Evolutionary conservation across 1,284 basidiomycete genomes (phyloP).

Genomic region (Cryptococcus maquisensis): DNA sequence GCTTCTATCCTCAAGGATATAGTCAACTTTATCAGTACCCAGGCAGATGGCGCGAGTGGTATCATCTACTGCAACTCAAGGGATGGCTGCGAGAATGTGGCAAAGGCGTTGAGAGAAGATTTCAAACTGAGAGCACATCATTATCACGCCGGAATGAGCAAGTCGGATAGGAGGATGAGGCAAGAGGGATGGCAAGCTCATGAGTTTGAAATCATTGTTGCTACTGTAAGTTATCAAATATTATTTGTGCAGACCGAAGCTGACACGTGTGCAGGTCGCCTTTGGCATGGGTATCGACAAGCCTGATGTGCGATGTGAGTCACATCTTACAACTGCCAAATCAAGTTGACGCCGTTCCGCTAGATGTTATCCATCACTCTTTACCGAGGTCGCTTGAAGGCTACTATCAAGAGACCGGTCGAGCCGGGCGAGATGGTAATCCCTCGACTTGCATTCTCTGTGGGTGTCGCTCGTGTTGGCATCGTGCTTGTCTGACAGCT

Average conservation of each 20-base stretch:
- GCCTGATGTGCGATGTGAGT: constrained; percentile 58
- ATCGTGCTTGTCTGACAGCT: constrained; percentile 13
- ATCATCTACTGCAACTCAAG: constrained; percentile 81
- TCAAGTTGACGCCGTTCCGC: constrained; percentile 10
- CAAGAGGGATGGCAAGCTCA: constrained; percentile 74
- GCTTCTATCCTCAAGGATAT: constrained; percentile 59
- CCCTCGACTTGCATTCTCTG: constrained; percentile 61
- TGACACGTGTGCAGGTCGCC: constrained; percentile 57
- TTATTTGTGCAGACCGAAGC: not conserved
- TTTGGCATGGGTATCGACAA: constrained; percentile 99
- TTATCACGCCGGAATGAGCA: constrained; percentile 78
- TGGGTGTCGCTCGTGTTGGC: constrained; percentile 33
- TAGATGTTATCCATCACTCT: constrained; percentile 73
- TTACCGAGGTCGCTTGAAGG: constrained; percentile 67
- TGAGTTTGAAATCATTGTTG: constrained; percentile 76
- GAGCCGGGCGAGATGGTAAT: constrained; percentile 73
- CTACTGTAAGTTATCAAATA: constrained; percentile 57
- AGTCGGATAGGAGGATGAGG: constrained; percentile 61
- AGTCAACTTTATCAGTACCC: constrained; percentile 62
- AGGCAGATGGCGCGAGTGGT: constrained; percentile 64
- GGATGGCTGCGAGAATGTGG: constrained; percentile 72
- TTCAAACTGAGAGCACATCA: constrained; percentile 65
- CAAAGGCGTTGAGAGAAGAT: constrained; percentile 59
- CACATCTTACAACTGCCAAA: not conserved
- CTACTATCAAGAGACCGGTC: constrained; percentile 80